Percentiles rank a stretch among this genome's conserved stretches.
These are phyloP conservation scores for Gigaspora rosea DNA, from an alignment of 192 early-diverging fungal genomes.

Conservation along the genomic window DNA sequence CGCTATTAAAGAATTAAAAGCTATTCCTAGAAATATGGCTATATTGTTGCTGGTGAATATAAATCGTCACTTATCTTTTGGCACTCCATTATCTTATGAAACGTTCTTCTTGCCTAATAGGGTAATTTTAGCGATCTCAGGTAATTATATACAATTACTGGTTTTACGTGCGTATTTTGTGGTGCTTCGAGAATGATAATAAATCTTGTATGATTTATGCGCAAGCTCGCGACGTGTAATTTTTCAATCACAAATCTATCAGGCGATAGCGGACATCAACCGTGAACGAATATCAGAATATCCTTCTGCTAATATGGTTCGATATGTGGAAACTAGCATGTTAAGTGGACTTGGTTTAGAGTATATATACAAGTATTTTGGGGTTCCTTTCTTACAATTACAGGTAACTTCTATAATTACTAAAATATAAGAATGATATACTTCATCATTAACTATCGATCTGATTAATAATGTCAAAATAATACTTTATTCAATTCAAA, in stretches of 20 bases:
- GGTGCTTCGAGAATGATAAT: too few species aligned
- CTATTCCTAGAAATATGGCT: slow-evolving; percentile 49
- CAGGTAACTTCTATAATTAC: slow-evolving; percentile 38
- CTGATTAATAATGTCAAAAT: background rate
- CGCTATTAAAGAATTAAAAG: slow-evolving; percentile 41
- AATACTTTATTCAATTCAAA: slow-evolving; percentile 8
- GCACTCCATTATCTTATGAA: background rate
- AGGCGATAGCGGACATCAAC: slow-evolving; percentile 14
- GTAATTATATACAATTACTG: too few species aligned
- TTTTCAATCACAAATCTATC: slow-evolving; percentile 7
- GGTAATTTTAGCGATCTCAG: slow-evolving; percentile 44
- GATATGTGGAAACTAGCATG: slow-evolving; percentile 58
- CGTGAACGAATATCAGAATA: slow-evolving; percentile 3
- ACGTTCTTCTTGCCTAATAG: slow-evolving; percentile 19
- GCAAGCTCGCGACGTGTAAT: slow-evolving; percentile 3
- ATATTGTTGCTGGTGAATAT: slow-evolving; percentile 51
- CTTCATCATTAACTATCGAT: too few species aligned
- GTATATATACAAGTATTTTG: slow-evolving; percentile 56
- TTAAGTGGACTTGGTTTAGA: slow-evolving; percentile 53
- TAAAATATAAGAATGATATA: too few species aligned
- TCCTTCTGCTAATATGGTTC: slow-evolving; percentile 49
- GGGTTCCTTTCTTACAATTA: slow-evolving; percentile 59
- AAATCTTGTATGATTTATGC: too few species aligned
- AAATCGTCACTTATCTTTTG: background rate
- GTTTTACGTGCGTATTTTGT: too few species aligned